Evolutionary conservation across 306 rosid species (phyloP), one percentile per base, ranked within the genome.

Genomic region (Lithocarpus polystachyus): DNA sequence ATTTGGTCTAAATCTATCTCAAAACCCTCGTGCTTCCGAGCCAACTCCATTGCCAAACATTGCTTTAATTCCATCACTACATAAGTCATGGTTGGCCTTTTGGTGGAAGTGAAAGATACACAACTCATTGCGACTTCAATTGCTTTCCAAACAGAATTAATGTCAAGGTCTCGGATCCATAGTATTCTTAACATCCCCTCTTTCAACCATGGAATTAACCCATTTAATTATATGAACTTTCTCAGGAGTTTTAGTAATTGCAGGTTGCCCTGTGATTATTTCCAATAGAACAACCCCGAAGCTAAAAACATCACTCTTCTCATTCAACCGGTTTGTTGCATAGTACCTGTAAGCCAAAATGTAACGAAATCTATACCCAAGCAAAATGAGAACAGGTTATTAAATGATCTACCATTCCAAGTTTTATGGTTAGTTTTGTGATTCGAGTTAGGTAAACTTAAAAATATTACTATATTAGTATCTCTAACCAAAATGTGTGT

Each of bases 261-360:
- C 88, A 18, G 75, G 80, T 20, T 75, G 62, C 8, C 92, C 62
- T 28, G 92, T 90, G 76, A 87, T 79, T 13, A 88, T 84, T 65
- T 90, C 84, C 33, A 88, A 82, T 19, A 87, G 68, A 20, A 87
- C 86, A 14, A 92, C 87, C 69, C 93, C 89, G 35, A 87, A 90
- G 83, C 90, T 88, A 69, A 75, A 89, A 14, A 87, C 89, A 74
- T 90, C 92, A 57, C 90, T 88, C 76, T 88, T 87, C 80, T 88
- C 87, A 1, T 75, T 85, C 54, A 92, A 71, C 72, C 76, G 78
- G 73, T 75, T 84, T 40, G 90, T 56, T 69, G 9, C 4, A 40
- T 28, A 6, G 71, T 82, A 89, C 84, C 90, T 89, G 60, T 76
- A 72, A 4, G 77, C 17, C 33, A 64, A 76, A 55, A 33, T 57